Evolutionary conservation across 768 basidiomycete species (phyloP), one percentile per base, ranked within the genome.

Genomic region (Boletus sensibilis): DNA sequence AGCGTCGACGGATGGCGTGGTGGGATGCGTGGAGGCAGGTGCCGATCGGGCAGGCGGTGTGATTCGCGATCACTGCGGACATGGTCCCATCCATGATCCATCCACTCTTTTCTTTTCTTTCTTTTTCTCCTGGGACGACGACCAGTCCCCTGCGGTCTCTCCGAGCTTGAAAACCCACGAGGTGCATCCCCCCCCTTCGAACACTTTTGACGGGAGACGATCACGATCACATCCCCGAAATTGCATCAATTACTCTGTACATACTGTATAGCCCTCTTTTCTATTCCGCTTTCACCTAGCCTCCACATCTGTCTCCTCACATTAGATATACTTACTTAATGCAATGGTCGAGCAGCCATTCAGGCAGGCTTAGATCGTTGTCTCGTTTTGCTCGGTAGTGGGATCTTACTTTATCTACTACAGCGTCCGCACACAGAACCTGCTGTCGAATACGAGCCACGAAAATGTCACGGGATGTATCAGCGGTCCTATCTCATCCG

Each of bases 11-110:
- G 25, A 64, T 59, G 50, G 61, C 59, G 0, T 69, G 80, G 45
- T 82, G 79, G 79, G 72, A 80, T 4, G 61, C 63, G 4, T 79
- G 73, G 72, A 52, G 61, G n/a, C 60, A 70, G 41, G 64, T 55
- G 1, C 68, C 62, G 41, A 67, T 72, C 45, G 75, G 75, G 14
- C 70, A 68, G 42, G 75, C 76, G 7, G 59, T 76, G 31, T 77
- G 55, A 63, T 27, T 21, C 1, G 14, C 16, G 38, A 16, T n/a
- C 9, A 53, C 23, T 27, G 7, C 4, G 34, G 7, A 16, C 2
- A 14, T n/a, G 31, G n/a, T 31, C 6, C 4, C n/a, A 23, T 34
- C 2, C 5, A 33, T 21, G 27, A 25, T 33, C 4, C 37, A 2
- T 42, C 16, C 14, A 29, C 5, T 49, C 14, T n/a, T 9, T 34